Conservation (phyloP, 495 filamentous ascomycete species). For the Hypomontagnella monticulosa region DNA sequence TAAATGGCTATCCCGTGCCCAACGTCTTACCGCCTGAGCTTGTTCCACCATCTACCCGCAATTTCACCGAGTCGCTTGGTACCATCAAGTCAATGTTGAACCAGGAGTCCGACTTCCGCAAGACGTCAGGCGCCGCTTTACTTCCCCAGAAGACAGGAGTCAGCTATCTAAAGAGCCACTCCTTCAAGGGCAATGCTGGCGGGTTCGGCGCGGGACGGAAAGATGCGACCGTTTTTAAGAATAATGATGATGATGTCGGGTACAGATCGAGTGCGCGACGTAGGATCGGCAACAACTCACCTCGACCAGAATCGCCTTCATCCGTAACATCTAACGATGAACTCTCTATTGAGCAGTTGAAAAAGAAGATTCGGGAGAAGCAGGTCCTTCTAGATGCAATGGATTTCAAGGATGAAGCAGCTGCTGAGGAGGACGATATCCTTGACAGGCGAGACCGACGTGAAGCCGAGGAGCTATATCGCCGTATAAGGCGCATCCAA, state of each 20-base stretch:
- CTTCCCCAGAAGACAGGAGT: slow-evolving; percentile 97
- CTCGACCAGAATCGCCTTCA: slow-evolving; percentile 75
- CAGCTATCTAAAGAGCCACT: slow-evolving; percentile 95
- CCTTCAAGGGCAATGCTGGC: slow-evolving; percentile 71
- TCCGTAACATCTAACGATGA: slow-evolving; percentile 80
- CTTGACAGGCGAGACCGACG: slow-evolving; percentile 89
- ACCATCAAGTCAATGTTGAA: slow-evolving; percentile 92
- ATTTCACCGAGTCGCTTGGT: slow-evolving; percentile 89
- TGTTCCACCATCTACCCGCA: slow-evolving; percentile 93
- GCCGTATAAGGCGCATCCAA: slow-evolving; percentile 90
- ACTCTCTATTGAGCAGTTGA: slow-evolving; percentile 83
- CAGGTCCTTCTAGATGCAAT: slow-evolving; percentile 96
- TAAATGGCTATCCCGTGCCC: slow-evolving; percentile 96
- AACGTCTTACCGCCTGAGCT: slow-evolving; percentile 91
- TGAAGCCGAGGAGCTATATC: slow-evolving; percentile 93
- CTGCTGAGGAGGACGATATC: slow-evolving; percentile 88
- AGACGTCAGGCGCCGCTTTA: slow-evolving; percentile 83
- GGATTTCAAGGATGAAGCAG: slow-evolving; percentile 94
- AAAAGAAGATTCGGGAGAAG: slow-evolving; percentile 94
- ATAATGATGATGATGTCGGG: slow-evolving; percentile 88
- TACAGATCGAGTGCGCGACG: slow-evolving; percentile 95
- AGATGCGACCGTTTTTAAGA: slow-evolving; percentile 96
- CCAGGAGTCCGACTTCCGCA: slow-evolving; percentile 85
- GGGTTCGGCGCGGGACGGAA: slow-evolving; percentile 69
- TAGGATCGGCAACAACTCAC: slow-evolving; percentile 79